Evolutionary conservation across 1,284 basidiomycete genomes (phyloP), one percentile per base, ranked within the genome.

Genomic region (Ceratobasidium sp.): DNA sequence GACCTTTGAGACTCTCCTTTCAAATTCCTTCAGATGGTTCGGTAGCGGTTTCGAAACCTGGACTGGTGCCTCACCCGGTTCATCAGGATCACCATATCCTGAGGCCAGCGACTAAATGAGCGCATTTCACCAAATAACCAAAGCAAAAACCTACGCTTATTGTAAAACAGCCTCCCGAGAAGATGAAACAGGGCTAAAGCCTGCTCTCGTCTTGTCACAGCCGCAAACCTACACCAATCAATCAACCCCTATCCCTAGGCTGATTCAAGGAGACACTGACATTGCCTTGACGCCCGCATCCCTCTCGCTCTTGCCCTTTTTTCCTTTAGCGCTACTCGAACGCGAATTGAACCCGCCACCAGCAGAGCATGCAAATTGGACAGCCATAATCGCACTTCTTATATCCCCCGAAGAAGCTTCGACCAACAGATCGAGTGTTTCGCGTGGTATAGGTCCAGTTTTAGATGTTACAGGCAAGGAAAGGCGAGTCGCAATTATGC

Each of bases 151-250:
- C 73, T 72, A 94, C 97, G 88, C 81, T 98, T 99, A 80, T 97
- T 98, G 80, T 97, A 99, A 61, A 99, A 81, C 1, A 98, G 87
- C 81, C 93, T 97, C 5, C 97, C 97, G 43, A 99, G 83, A 6
- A 98, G 83, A 81, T 98, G 97, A 78, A 98, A 99, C 46, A 99
- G 82, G 1, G 88, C 89, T 9, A 99, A 82, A 71, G 90, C 92
- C 76, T 94, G 91, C 77, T 98, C 97, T 60, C 94, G 84, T 67
- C 90, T 83, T 18, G 93, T 92, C 0, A 95, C 85, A 1, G 87
- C 85, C 78, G 93, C 90, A 75, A 95, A 76, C 18, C 81, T 84
- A 57, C 6, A 45, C 73, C 72, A 69, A 72, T 41, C 23, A 57
- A 62, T 72, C 76, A 28, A 71, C 71, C 18, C n/a, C 26, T 52